Evolutionary conservation across 768 basidiomycete species (phyloP).

Genomic region (Hemileccinum rubropunctum): DNA sequence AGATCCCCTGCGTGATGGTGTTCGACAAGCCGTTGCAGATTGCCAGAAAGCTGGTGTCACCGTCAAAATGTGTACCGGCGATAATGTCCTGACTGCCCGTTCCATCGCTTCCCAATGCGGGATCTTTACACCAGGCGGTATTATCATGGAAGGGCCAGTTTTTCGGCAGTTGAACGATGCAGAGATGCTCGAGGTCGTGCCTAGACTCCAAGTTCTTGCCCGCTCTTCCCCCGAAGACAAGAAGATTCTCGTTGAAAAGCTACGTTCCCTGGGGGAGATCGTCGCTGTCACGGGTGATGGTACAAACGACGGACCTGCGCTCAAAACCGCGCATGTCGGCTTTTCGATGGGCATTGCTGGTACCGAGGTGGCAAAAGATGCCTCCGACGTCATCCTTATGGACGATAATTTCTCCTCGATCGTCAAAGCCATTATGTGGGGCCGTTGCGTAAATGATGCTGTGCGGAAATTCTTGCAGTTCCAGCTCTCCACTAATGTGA

Average conservation of each 20-base stretch:
- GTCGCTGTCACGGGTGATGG: slow-evolving; percentile 98
- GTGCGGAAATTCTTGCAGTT: slow-evolving; percentile 98
- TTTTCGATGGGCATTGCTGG: slow-evolving; percentile 97
- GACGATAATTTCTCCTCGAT: slow-evolving; percentile 96
- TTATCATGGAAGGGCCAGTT: slow-evolving; percentile 97
- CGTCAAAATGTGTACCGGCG: slow-evolving; percentile 99
- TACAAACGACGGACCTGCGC: slow-evolving; percentile 95
- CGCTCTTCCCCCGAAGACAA: slow-evolving; percentile 98
- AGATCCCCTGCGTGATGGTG: slow-evolving; percentile 90
- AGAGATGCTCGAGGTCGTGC: slow-evolving; percentile 81
- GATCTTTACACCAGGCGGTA: slow-evolving; percentile 88
- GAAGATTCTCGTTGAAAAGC: slow-evolving; percentile 84
- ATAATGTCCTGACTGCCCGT: slow-evolving; percentile 93
- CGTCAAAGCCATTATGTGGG: slow-evolving; percentile 98
- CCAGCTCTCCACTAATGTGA: slow-evolving; percentile 91
- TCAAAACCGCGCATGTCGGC: slow-evolving; percentile 94
- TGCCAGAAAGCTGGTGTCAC: slow-evolving; percentile 87
- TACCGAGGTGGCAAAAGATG: slow-evolving; percentile 98
- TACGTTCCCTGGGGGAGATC: slow-evolving; percentile 84
- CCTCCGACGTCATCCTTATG: slow-evolving; percentile 98
- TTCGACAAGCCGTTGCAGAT: slow-evolving; percentile 82
- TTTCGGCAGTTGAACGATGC: slow-evolving; percentile 75
- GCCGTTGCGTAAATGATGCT: slow-evolving; percentile 96
- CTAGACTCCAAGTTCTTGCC: slow-evolving; percentile 92
- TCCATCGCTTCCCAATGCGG: slow-evolving; percentile 97